Conservation (phyloP, 495 filamentous ascomycete genomes). For the Aspergillus hancockii region DNA sequence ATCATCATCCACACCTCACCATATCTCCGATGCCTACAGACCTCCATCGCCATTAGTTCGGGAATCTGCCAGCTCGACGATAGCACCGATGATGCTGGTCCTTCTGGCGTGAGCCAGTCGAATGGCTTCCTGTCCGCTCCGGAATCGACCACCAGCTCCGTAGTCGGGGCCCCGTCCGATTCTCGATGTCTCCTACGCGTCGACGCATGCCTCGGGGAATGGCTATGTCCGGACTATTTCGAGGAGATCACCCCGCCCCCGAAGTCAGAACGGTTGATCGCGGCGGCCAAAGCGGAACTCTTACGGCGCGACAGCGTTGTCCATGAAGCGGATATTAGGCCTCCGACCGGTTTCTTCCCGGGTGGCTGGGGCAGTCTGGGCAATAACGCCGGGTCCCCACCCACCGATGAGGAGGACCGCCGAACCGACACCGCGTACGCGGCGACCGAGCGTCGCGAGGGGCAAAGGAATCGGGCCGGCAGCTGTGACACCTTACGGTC, state of each 20-base stretch:
- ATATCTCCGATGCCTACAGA: constrained; percentile 90
- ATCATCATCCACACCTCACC: constrained; percentile 90
- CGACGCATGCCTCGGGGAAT: constrained; percentile 93
- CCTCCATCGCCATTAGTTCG: constrained; percentile 83
- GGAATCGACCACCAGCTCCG: constrained; percentile 7
- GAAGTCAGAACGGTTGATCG: constrained; percentile 79
- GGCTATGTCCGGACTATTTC: constrained; percentile 91
- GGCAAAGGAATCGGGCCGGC: constrained; percentile 34
- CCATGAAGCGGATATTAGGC: constrained; percentile 25
- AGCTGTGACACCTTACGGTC: constrained; percentile 31
- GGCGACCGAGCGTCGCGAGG: neutral
- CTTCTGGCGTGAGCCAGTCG: constrained; percentile 2
- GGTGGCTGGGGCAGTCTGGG: constrained; percentile 58
- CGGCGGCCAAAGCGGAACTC: constrained; percentile 81
- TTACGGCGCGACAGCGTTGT: constrained; percentile 59
- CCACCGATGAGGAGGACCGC: neutral
- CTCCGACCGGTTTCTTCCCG: constrained; percentile 53
- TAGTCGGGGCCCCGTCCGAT: constrained; percentile 3
- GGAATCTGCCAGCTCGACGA: constrained; percentile 72
- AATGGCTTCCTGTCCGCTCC: constrained; percentile 10
- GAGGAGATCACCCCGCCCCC: constrained; percentile 90
- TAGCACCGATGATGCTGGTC: neutral
- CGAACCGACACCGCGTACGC: neutral
- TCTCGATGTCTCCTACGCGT: constrained; percentile 60
- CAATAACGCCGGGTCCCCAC: neutral